Conservation (phyloP, 2,329 filamentous ascomycete species). For the Juglanconis oblonga region DNA sequence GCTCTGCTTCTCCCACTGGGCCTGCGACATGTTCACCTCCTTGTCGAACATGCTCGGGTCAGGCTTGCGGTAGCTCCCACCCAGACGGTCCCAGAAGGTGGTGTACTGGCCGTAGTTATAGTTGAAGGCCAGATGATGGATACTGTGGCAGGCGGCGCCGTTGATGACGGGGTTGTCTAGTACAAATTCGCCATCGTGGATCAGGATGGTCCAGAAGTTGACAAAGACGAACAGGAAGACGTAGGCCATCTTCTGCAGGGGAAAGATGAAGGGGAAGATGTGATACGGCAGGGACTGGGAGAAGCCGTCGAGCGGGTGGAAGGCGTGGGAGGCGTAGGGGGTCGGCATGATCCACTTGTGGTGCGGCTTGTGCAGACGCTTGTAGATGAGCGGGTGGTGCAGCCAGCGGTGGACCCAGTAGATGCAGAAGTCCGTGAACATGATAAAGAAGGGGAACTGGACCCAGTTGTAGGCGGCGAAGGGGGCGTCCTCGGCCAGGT, state of each 20-base stretch:
- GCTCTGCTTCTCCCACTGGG: slow-evolving; percentile 75
- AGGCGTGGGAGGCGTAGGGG: slow-evolving; percentile 87
- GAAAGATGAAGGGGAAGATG: slow-evolving; percentile 88
- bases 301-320: slow-evolving; percentile 92
- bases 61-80: slow-evolving; percentile 81
- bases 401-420: slow-evolving; percentile 89
- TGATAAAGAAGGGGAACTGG: slow-evolving; percentile 85
- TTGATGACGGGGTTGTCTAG: slow-evolving; percentile 90
- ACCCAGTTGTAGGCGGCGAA: slow-evolving; percentile 73
- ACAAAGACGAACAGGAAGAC: slow-evolving; percentile 85
- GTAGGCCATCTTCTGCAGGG: slow-evolving; percentile 86
- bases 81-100: slow-evolving; percentile 85
- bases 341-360: slow-evolving; percentile 99
- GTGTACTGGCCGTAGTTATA: slow-evolving; percentile 96
- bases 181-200: slow-evolving; percentile 93
- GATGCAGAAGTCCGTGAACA: slow-evolving; percentile 86
- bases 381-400: slow-evolving; percentile 80
- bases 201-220: slow-evolving; percentile 96
- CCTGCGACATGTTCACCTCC: slow-evolving; percentile 79
- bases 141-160: slow-evolving; percentile 88
- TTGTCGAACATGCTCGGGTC: slow-evolving; percentile 81
- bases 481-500: slow-evolving; percentile 70
- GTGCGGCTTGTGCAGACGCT: slow-evolving; percentile 89
- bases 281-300: slow-evolving; percentile 89
- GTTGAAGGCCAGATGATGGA: slow-evolving; percentile 86